A percentile compares a stretch with the other conserved stretches of the same genome.
phyloP scores from a whole-genome alignment of 345 rosid genomes.

The Turritis glabra region DNA sequence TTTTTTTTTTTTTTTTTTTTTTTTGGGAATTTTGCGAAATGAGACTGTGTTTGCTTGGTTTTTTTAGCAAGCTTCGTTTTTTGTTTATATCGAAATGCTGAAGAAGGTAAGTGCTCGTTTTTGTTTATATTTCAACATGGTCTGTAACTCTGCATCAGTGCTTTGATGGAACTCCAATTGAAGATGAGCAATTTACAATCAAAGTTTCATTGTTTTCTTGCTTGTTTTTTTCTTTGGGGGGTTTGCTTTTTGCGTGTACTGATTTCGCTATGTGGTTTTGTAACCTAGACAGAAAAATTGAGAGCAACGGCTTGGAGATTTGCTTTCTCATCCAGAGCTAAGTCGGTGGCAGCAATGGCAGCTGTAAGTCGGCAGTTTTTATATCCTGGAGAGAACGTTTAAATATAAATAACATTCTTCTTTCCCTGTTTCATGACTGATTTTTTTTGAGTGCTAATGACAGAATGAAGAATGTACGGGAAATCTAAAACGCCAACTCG shows the following conservation, averaged over 20 bases:
- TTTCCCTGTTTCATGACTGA: not conserved
- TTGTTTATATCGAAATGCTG: not conserved
- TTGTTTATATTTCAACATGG: constrained; percentile 14
- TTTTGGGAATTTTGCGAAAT: not conserved
- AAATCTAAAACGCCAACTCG: constrained; percentile 59
- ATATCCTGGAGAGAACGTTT: not conserved
- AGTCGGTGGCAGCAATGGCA: constrained; percentile 61
- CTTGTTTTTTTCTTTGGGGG: no score
- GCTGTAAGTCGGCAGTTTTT: constrained; percentile 42
- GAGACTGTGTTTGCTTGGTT: not conserved
- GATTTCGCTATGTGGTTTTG: constrained; percentile 32
- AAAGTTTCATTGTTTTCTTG: not conserved
- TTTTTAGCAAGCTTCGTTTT: not conserved
- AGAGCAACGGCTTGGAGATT: constrained; percentile 54
- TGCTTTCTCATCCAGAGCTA: constrained; percentile 36
- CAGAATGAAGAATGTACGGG: constrained; percentile 65
- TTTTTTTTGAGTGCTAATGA: not conserved
- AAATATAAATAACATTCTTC: not conserved
- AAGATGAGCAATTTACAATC: not conserved
- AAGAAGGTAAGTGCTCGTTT: not conserved
- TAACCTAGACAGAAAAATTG: constrained; percentile 74
- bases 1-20: not conserved
- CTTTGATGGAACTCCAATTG: constrained; percentile 8
- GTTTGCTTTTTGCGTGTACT: constrained; percentile 33
- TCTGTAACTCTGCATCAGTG: not conserved